phyloP scores from a whole-genome alignment of 345 rosid genomes.

The Melaleuca quinquenervia region DNA sequence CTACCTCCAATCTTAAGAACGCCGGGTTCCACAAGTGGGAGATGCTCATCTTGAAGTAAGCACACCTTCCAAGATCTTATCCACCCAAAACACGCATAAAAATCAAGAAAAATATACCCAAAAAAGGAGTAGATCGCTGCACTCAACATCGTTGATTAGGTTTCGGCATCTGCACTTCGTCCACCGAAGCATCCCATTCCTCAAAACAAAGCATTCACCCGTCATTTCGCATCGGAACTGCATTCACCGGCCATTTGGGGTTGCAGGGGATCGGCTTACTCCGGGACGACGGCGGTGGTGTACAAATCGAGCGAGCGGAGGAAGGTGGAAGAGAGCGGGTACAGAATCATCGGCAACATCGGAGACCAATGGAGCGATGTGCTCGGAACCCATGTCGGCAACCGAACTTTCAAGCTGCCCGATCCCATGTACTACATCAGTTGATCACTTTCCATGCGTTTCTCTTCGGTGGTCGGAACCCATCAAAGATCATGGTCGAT shows the following conservation, averaged over 20 bases:
- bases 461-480: background rate
- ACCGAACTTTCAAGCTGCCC: constrained; percentile 36
- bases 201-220: background rate
- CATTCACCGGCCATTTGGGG: background rate
- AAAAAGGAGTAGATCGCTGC: background rate
- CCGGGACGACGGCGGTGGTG: background rate
- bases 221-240: background rate
- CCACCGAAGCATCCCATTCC: background rate
- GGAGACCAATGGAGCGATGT: constrained; percentile 46
- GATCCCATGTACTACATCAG: constrained; percentile 31
- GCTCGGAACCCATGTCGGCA: constrained; percentile 12
- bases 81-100: background rate
- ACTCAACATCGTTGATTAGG: background rate
- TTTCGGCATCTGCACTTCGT: background rate
- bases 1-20: constrained; percentile 12
- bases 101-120: background rate
- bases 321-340: constrained; percentile 20
- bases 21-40: constrained; percentile 35
- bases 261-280: constrained; percentile 12
- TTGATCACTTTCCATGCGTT: background rate
- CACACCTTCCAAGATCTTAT: background rate
- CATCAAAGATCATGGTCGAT: background rate
- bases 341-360: constrained; percentile 26
- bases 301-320: constrained; percentile 24
- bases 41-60: constrained; percentile 28